Conservation (phyloP, 352 stramenopile genomes). For the Phytophthora idaei region DNA sequence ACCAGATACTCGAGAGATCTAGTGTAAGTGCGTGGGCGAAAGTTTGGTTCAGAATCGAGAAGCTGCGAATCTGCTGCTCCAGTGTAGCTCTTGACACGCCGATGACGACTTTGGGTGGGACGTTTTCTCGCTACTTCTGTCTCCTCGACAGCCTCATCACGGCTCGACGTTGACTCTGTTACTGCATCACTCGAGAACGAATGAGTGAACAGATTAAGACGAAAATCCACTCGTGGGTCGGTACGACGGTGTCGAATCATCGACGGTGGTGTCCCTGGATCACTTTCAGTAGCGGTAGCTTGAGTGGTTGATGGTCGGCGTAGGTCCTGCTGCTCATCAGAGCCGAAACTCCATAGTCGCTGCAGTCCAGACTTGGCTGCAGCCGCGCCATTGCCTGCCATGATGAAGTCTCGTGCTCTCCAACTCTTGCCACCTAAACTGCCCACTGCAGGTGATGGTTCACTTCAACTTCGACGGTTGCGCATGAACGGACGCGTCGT, state of each 20-base stretch:
- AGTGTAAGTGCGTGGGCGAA: constrained; percentile 71
- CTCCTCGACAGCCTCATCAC: constrained; percentile 28
- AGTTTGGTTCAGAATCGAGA: constrained; percentile 21
- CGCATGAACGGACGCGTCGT: constrained; percentile 35
- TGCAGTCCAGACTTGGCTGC: constrained; percentile 35
- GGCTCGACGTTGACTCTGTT: constrained; percentile 52
- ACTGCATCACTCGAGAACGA: constrained; percentile 35
- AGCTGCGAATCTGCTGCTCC: constrained; percentile 36
- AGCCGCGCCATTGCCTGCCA: constrained; percentile 12
- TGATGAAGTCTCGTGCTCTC: background rate
- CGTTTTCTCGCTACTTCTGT: constrained; percentile 14
- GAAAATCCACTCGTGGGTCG: constrained; percentile 26
- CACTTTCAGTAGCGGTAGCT: background rate
- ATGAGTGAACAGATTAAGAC: constrained; percentile 30
- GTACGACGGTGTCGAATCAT: constrained; percentile 33
- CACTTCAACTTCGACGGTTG: constrained; percentile 34
- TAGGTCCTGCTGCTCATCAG: constrained; percentile 31
- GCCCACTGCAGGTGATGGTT: background rate
- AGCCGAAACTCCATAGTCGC: constrained; percentile 57
- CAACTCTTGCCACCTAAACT: background rate
- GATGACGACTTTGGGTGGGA: constrained; percentile 29
- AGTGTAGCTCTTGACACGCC: constrained; percentile 61
- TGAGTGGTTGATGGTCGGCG: constrained; percentile 33
- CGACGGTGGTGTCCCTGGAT: constrained; percentile 20
- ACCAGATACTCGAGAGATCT: constrained; percentile 83